These are phyloP conservation scores for Theileria parva DNA, from an alignment of 169 alveolate species.

Conservation along the genomic window DNA sequence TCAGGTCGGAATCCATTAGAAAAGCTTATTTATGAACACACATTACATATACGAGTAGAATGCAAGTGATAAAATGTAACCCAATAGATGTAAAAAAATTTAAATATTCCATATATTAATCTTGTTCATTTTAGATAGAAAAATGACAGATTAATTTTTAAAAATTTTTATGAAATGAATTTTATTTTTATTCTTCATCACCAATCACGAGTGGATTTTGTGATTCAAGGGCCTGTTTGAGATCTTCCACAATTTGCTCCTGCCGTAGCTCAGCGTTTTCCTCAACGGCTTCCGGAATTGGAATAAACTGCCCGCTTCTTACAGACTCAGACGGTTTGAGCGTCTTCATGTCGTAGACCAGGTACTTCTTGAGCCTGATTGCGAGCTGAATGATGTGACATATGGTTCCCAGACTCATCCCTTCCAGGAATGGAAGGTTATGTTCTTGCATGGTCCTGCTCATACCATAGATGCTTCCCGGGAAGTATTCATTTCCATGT, in stretches of 20 bases:
- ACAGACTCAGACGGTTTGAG: conserved; percentile 41
- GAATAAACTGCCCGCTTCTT: background rate
- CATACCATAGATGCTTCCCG: conserved; percentile 82
- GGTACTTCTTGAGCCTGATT: conserved; percentile 50
- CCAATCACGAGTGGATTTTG: background rate
- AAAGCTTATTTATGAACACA: background rate
- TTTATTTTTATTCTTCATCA: background rate
- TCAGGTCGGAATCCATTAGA: background rate
- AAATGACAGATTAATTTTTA: background rate
- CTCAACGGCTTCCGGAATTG: background rate
- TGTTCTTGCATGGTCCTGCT: conserved; percentile 70
- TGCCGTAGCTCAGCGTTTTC: background rate
- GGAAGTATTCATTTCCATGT: conserved; percentile 68
- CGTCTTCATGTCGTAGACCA: conserved; percentile 60
- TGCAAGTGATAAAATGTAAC: background rate
- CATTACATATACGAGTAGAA: background rate
- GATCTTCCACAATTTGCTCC: background rate
- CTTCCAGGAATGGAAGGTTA: conserved; percentile 73
- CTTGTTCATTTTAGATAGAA: background rate
- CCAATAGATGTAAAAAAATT: background rate
- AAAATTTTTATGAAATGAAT: too few relatives aligned
- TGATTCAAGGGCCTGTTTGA: background rate
- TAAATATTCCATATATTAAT: background rate
- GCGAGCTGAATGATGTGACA: conserved; percentile 82
- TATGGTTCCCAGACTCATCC: conserved; percentile 72